Conservation (phyloP, 1,284 basidiomycete genomes). For the Meripilus lineatus region DNA sequence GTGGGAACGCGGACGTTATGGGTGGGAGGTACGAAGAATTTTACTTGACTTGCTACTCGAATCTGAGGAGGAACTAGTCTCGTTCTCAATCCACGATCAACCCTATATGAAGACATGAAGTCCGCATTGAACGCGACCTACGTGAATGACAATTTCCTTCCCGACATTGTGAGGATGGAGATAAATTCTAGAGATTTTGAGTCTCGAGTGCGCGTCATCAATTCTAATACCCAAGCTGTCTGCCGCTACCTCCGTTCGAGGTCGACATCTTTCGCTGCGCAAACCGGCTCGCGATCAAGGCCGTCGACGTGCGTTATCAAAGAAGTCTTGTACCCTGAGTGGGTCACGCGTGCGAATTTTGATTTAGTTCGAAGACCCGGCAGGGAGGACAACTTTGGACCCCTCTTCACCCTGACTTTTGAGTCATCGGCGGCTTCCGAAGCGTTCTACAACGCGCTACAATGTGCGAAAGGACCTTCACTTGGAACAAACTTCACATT, state of each 20-base stretch:
- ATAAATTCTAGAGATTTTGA: constrained; percentile 63
- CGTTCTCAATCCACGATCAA: constrained; percentile 48
- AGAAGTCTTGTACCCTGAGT: constrained; percentile 86
- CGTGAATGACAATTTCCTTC: constrained; percentile 56
- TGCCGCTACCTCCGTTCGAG: constrained; percentile 42
- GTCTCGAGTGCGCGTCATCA: constrained; percentile 47
- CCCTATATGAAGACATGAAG: constrained; percentile 39
- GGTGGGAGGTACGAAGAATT: constrained; percentile 52
- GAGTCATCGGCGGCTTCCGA: constrained; percentile 56
- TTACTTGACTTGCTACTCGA: no score
- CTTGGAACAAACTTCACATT: constrained; percentile 93
- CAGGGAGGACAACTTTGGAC: constrained; percentile 70
- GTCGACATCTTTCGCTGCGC: constrained; percentile 15
- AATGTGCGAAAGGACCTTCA: constrained; percentile 84
- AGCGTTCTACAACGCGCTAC: constrained; percentile 81
- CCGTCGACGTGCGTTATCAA: constrained; percentile 47
- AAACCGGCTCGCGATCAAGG: not conserved
- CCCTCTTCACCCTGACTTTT: constrained; percentile 87
- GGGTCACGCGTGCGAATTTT: constrained; percentile 68
- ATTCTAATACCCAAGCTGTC: constrained; percentile 48
- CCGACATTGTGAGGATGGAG: constrained; percentile 66
- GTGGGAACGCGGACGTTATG: constrained; percentile 65
- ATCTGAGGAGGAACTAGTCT: constrained; percentile 28
- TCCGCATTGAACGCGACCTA: constrained; percentile 36
- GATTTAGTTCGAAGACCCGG: constrained; percentile 42